Evolutionary conservation across 805 yeast genomes (phyloP).

Genomic region (baker's yeast (Saccharomyces cerevisiae)): DNA sequence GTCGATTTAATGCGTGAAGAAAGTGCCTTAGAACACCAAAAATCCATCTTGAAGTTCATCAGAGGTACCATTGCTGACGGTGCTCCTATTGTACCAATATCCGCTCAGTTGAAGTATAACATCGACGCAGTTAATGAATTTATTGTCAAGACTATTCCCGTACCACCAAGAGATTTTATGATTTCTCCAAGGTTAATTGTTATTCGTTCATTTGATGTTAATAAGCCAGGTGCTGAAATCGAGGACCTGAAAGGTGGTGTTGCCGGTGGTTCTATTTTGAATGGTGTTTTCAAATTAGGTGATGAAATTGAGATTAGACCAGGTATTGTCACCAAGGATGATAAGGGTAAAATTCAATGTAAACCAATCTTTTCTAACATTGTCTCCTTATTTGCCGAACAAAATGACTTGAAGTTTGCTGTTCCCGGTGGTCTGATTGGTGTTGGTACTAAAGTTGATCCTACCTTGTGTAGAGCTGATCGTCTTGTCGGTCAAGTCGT

Average conservation of each 20-base stretch:
- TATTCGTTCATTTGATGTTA: conserved; percentile 96
- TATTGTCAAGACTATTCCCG: conserved; percentile 88
- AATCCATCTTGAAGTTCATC: conserved; percentile 83
- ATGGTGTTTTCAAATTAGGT: conserved; percentile 93
- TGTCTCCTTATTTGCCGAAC: conserved; percentile 92
- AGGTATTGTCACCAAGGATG: conserved; percentile 95
- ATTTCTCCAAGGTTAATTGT: conserved; percentile 94
- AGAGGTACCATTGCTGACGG: conserved; percentile 98
- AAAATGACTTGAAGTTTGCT: conserved; percentile 94
- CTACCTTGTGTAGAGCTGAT: conserved; percentile 98
- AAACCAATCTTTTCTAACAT: conserved; percentile 91
- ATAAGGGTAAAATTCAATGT: conserved; percentile 80
- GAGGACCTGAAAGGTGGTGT: conserved; percentile 98
- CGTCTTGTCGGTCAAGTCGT: conserved; percentile 98
- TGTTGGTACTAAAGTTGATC: conserved; percentile 98
- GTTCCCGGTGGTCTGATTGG: conserved; percentile 99
- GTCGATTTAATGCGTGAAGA: conserved; percentile 98
- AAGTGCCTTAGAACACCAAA: conserved; percentile 90
- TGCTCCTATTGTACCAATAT: conserved; percentile 97
- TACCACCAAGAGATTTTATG: conserved; percentile 89
- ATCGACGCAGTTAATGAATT: conserved; percentile 97
- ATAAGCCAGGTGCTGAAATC: conserved; percentile 97
- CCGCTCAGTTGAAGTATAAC: conserved; percentile 96
- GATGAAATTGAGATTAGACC: conserved; percentile 99
- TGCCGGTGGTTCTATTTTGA: conserved; percentile 97